These are phyloP conservation scores for Talaromyces sp. DNA, from an alignment of 2,329 filamentous ascomycete species.

Conservation along the genomic window DNA sequence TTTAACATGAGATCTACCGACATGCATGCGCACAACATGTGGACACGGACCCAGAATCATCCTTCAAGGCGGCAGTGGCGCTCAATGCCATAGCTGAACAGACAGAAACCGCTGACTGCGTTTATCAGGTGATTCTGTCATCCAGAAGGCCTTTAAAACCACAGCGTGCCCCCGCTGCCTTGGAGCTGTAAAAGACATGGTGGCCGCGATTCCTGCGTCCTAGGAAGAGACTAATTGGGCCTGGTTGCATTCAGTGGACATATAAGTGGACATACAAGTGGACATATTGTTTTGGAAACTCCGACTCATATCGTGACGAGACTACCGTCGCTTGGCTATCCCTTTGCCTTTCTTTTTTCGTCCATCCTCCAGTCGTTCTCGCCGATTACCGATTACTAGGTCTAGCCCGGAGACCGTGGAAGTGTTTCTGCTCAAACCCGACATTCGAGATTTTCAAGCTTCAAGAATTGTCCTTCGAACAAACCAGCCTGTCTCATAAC, in stretches of 20 bases:
- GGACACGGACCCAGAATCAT: background rate
- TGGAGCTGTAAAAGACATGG: background rate
- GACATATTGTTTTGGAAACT: background rate
- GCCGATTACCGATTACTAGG: background rate
- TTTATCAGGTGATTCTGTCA: background rate
- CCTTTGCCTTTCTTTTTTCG: background rate
- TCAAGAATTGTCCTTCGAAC: background rate
- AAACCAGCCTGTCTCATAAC: background rate
- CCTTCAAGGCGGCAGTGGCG: constrained; percentile 10
- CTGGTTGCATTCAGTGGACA: background rate
- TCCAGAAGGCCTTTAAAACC: background rate
- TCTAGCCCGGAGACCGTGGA: background rate
- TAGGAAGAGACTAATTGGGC: background rate
- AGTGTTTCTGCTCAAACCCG: background rate
- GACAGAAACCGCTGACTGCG: background rate
- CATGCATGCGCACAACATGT: background rate
- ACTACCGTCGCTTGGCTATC: background rate
- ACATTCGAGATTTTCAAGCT: background rate
- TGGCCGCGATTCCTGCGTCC: background rate
- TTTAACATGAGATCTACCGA: constrained; percentile 3
- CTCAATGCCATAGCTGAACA: constrained; percentile 12
- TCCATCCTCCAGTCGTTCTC: background rate
- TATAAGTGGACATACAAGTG: background rate
- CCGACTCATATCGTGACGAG: background rate
- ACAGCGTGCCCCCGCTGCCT: background rate